Evolutionary conservation across 148 eudicot genomes (phyloP), one percentile per base, ranked within the genome.

Genomic region (Talinum fruticosum): DNA sequence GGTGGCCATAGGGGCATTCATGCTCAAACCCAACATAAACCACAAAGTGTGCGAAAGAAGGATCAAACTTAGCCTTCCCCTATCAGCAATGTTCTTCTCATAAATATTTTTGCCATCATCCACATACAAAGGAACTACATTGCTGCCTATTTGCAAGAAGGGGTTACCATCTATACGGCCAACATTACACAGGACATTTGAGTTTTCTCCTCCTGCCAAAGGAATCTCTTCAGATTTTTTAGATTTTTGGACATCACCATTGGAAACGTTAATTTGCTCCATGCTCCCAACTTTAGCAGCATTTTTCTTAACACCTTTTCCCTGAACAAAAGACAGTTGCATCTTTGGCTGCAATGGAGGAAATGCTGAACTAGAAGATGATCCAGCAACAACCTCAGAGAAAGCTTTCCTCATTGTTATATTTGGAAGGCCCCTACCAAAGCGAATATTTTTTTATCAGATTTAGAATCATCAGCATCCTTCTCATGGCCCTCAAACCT

Each of bases 381-480:
- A 83, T 76, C 99, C 99, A 69, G 99, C 97, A 85, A 95, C 99
- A 81, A 95, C 99, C 92, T 95, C 99, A 54, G 99, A 89, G 83
- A 95, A 95, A 38, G 94, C 90, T 83, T 95, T 95, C 82, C 76
- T 91, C 92, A 90, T 90, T 66, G 88, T 81, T 71, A 89, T 86
- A 80, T 87, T 88, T 71, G 97, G 88, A 66, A 89, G 79, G 49
- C 90, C 96, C 79, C 85, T 83, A 68, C 91, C 88, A 79, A 84
- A 85, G 80, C 75, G 86, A 53, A 87, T 84, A 35, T 77, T 86
- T 69, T 83, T 92, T 74, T 82, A 67, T 87, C 87, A 66, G 87
- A n/a, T 26, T 71, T 86, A 75, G 75, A 69, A 59, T 66, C 72
- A 79, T 86, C 86, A 38, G 75, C 80, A 72, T 47, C 82, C 69